phyloP scores from a whole-genome alignment of 208 protist species.

The Borovskyia barvae region DNA sequence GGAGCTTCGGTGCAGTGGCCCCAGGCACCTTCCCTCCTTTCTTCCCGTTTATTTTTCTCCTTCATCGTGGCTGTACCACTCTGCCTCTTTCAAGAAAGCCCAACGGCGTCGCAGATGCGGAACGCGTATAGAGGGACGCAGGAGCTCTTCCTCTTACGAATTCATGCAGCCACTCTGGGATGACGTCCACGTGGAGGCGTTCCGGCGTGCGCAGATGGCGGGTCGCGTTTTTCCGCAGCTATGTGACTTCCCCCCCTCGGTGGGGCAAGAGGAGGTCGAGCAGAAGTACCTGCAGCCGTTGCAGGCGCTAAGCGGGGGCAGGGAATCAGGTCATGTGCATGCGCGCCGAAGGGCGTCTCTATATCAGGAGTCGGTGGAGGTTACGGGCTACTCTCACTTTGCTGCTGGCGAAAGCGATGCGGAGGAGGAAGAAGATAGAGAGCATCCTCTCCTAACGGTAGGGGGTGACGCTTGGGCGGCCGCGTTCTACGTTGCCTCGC shows the following conservation, averaged over 20 bases:
- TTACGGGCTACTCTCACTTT: conserved; percentile 1
- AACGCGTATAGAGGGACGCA: too few species aligned
- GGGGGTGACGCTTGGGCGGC: conserved; percentile 29
- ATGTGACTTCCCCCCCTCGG: conserved; percentile 53
- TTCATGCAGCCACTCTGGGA: conserved; percentile 6
- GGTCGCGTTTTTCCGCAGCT: conserved; percentile 41
- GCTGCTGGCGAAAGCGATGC: background rate
- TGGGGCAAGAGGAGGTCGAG: conserved; percentile 36
- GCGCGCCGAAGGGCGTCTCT: background rate
- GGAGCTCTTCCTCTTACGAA: too few species aligned
- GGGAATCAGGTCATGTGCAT: background rate
- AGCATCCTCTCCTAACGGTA: conserved; percentile 5
- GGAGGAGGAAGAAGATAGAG: background rate
- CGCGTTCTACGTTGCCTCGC: background rate
- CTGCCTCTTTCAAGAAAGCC: too few species aligned
- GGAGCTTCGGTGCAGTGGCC: too few species aligned
- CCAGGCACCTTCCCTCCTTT: too few species aligned
- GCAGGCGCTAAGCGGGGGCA: background rate
- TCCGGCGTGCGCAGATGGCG: conserved; percentile 69
- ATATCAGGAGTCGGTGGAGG: conserved; percentile 11
- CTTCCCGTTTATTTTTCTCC: too few species aligned
- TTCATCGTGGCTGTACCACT: too few species aligned
- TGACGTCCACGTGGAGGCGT: conserved; percentile 43
- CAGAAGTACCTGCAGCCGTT: conserved; percentile 48
- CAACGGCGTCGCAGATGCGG: too few species aligned